These are phyloP conservation scores for Sugiyamaella paludigena DNA, from an alignment of 1,139 yeast species.

Conservation along the genomic window DNA sequence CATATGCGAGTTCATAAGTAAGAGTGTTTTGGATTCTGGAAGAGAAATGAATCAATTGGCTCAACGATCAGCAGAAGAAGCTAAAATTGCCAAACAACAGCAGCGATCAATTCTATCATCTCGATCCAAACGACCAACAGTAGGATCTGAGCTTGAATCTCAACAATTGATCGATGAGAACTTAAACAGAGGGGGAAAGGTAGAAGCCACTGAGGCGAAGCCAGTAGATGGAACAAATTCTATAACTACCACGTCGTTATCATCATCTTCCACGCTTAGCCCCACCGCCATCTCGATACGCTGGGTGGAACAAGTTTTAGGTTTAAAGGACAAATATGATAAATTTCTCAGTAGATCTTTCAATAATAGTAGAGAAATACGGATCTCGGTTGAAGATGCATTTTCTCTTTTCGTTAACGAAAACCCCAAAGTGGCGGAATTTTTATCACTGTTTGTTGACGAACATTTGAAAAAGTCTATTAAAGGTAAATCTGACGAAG, in stretches of 20 bases:
- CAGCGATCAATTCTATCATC: slow-evolving; percentile 1
- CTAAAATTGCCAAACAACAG: slow-evolving; percentile 25
- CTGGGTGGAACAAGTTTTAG: slow-evolving; percentile 67
- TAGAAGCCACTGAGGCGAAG: slow-evolving; percentile 24
- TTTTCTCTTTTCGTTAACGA: slow-evolving; percentile 63
- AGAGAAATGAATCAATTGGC: slow-evolving; percentile 34
- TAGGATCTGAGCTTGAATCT: no score
- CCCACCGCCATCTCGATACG: slow-evolving; percentile 56
- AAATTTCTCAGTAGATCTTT: slow-evolving; percentile 49
- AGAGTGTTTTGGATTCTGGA: slow-evolving; percentile 48
- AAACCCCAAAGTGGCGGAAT: slow-evolving; percentile 63
- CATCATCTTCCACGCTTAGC: slow-evolving; percentile 31
- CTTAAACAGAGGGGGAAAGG: no score
- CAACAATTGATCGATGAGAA: not conserved
- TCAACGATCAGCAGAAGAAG: slow-evolving; percentile 22
- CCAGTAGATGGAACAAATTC: not conserved
- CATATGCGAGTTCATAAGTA: slow-evolving; percentile 50
- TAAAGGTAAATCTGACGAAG: slow-evolving; percentile 51
- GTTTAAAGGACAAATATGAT: slow-evolving; percentile 53
- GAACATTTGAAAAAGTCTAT: slow-evolving; percentile 61
- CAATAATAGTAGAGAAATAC: slow-evolving; percentile 48
- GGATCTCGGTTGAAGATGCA: slow-evolving; percentile 58
- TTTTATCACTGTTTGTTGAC: slow-evolving; percentile 73
- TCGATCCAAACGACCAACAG: no score
- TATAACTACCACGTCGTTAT: not conserved